phyloP scores from a whole-genome alignment of 441 rosid species.

The Pelargonium citronellum region DNA sequence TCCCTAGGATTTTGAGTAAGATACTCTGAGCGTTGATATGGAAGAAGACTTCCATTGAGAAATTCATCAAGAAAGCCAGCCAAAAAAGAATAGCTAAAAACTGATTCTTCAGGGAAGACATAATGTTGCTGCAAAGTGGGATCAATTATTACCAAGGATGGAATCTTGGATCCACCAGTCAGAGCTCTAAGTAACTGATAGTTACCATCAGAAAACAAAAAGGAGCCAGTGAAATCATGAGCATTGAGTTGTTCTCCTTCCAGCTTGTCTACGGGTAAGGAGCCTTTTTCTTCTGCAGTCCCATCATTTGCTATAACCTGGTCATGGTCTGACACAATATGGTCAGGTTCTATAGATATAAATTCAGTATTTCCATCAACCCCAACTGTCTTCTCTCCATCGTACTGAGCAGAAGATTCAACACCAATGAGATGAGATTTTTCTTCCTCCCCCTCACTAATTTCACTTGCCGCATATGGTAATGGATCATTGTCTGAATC shows the following conservation, averaged over 20 bases:
- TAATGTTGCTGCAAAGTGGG: constrained; percentile 64
- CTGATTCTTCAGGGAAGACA: constrained; percentile 37
- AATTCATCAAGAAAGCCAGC: constrained; percentile 50
- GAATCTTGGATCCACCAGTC: constrained; percentile 68
- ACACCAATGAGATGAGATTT: constrained; percentile 25
- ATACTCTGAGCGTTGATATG: constrained; percentile 55
- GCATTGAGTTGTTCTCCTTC: constrained; percentile 35
- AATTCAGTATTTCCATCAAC: constrained; percentile 27
- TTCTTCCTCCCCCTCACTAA: constrained; percentile 30
- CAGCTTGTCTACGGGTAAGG: constrained; percentile 26
- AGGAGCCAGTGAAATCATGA: constrained; percentile 52
- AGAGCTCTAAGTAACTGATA: constrained; percentile 50
- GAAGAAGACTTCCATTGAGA: constrained; percentile 57
- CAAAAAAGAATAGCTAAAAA: constrained; percentile 43
- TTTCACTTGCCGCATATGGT: constrained; percentile 21
- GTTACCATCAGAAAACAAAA: constrained; percentile 77
- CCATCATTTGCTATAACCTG: constrained; percentile 27
- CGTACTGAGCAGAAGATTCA: constrained; percentile 29
- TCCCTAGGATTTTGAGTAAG: constrained; percentile 38
- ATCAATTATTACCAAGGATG: constrained; percentile 70
- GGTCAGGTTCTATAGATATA: constrained; percentile 30
- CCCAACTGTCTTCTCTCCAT: constrained; percentile 32
- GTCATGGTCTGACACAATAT: constrained; percentile 25
- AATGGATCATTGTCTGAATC: constrained; percentile 30
- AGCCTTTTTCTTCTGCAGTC: constrained; percentile 28